Conservation (phyloP, 2,329 filamentous ascomycete species). For the Botrytis deweyae region DNA sequence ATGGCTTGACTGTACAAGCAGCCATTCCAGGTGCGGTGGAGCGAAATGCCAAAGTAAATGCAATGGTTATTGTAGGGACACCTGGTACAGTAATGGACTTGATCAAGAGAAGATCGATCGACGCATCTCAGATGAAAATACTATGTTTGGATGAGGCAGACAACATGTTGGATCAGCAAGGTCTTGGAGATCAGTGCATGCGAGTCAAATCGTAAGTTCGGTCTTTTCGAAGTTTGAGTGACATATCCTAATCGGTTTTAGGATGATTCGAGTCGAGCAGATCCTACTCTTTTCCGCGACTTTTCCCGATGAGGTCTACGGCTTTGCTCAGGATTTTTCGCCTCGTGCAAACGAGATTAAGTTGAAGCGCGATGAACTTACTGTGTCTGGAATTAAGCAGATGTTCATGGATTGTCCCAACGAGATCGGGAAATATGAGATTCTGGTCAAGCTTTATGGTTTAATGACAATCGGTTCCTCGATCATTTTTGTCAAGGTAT, state of each 20-base stretch:
- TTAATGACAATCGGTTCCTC: constrained; percentile 96
- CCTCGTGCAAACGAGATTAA: constrained; percentile 84
- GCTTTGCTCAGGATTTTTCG: constrained; percentile 81
- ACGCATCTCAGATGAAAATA: constrained; percentile 70
- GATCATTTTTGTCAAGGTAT: constrained; percentile 93
- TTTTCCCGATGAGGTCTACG: constrained; percentile 84
- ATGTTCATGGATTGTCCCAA: constrained; percentile 92
- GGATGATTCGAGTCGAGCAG: constrained; percentile 72
- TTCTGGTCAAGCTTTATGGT: constrained; percentile 89
- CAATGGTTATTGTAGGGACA: constrained; percentile 85
- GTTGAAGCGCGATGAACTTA: constrained; percentile 85
- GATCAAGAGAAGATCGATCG: constrained; percentile 73
- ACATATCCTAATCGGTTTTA: constrained; percentile 41
- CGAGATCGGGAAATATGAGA: constrained; percentile 81
- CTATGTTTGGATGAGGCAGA: constrained; percentile 96
- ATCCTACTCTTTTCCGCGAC: constrained; percentile 95
- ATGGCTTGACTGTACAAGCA: constrained; percentile 71
- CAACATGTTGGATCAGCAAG: constrained; percentile 97
- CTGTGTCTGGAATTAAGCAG: constrained; percentile 95
- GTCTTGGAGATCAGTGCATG: constrained; percentile 90
- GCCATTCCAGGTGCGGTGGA: constrained; percentile 78
- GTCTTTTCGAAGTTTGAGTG: not conserved
- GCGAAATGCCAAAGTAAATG: constrained; percentile 66
- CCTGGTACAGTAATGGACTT: constrained; percentile 91
- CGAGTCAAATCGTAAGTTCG: constrained; percentile 76